Conservation (phyloP, 2,329 filamentous ascomycete genomes). For the Triangularia verruculosa region DNA sequence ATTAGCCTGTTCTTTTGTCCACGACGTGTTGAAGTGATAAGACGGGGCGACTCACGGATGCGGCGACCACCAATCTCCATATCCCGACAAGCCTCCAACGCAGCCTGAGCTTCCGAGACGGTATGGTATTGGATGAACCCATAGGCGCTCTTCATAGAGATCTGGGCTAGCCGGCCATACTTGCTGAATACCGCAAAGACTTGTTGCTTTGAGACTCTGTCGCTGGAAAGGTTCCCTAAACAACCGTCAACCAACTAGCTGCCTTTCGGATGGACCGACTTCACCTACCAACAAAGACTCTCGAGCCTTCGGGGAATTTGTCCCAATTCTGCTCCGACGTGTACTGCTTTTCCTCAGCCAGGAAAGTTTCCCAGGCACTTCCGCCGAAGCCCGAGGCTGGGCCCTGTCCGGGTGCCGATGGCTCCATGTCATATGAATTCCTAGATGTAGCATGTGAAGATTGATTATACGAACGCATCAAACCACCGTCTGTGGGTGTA, state of each 20-base stretch:
- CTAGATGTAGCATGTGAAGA: conserved; percentile 12
- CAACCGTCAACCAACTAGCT: conserved; percentile 34
- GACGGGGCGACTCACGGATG: conserved; percentile 72
- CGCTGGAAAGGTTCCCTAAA: conserved; percentile 88
- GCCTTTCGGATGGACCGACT: conserved; percentile 8
- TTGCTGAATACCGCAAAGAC: conserved; percentile 87
- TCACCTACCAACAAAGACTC: conserved; percentile 75
- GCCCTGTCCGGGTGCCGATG: conserved; percentile 22
- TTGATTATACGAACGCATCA: not conserved
- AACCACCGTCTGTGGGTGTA: conserved; percentile 22
- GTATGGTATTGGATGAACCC: conserved; percentile 95
- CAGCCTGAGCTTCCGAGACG: conserved; percentile 67
- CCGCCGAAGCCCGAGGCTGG: conserved; percentile 15
- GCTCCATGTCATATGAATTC: conserved; percentile 23
- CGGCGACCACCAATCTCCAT: conserved; percentile 81
- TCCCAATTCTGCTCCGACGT: conserved; percentile 80
- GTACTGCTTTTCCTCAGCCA: conserved; percentile 70
- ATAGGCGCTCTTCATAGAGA: conserved; percentile 94
- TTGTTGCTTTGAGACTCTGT: conserved; percentile 89
- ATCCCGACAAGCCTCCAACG: conserved; percentile 76
- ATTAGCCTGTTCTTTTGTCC: not conserved
- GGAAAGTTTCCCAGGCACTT: conserved; percentile 68
- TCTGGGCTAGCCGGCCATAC: conserved; percentile 85
- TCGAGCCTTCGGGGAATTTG: conserved; percentile 71
- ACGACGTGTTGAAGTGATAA: conserved; percentile 1